phyloP scores from a whole-genome alignment of 352 stramenopile genomes.

The Pythium graminicola region DNA sequence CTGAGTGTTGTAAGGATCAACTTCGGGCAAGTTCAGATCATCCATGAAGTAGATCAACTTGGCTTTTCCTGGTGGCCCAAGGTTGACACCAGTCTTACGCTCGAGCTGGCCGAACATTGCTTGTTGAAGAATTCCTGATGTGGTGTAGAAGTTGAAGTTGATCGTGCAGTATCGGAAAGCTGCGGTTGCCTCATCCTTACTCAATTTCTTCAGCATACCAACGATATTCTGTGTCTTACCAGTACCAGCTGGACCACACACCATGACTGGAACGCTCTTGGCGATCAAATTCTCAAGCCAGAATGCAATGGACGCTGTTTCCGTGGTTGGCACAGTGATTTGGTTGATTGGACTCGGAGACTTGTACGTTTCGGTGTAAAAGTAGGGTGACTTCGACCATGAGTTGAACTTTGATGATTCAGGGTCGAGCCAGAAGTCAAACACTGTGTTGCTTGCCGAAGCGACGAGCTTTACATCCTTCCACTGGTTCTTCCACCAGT shows the following conservation, averaged over 20 bases:
- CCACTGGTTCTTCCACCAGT: conserved; percentile 95
- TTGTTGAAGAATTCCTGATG: conserved; percentile 79
- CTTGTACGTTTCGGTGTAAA: conserved; percentile 88
- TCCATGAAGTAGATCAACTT: conserved; percentile 93
- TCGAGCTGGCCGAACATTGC: conserved; percentile 91
- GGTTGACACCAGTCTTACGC: conserved; percentile 93
- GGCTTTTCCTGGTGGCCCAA: conserved; percentile 83
- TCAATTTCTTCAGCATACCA: conserved; percentile 89
- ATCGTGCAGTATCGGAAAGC: conserved; percentile 87
- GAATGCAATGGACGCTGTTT: conserved; percentile 93
- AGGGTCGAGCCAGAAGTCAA: conserved; percentile 96
- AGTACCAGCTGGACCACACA: conserved; percentile 91
- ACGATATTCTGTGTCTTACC: conserved; percentile 97
- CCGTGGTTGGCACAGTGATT: conserved; percentile 91
- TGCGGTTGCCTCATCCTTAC: conserved; percentile 87
- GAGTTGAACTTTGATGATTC: conserved; percentile 89
- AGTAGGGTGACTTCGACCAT: conserved; percentile 95
- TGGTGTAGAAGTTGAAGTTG: conserved; percentile 89
- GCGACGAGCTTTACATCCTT: conserved; percentile 94
- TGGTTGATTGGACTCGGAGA: conserved; percentile 83
- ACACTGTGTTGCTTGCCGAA: conserved; percentile 92
- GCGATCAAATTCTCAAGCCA: conserved; percentile 94
- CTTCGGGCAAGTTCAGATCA: conserved; percentile 92
- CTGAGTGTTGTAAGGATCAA: conserved; percentile 94
- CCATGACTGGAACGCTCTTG: conserved; percentile 90